Evolutionary conservation across 1,284 basidiomycete genomes (phyloP).

Genomic region (Flammula alnicola): DNA sequence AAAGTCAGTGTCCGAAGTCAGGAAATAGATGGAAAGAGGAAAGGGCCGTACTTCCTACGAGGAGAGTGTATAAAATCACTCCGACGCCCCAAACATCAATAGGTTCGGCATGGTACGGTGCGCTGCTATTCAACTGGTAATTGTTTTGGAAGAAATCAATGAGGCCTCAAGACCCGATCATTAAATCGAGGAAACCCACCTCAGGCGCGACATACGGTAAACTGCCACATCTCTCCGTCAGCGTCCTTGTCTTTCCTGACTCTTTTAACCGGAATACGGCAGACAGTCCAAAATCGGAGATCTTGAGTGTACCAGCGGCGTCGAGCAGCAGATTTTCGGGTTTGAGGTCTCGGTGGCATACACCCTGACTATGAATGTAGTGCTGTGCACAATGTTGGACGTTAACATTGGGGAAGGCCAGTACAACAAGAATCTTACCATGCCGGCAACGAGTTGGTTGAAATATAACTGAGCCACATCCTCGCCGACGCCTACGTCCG

Average conservation of each 20-base stretch:
- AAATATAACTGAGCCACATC: constrained; percentile 94
- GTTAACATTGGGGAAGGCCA: not conserved
- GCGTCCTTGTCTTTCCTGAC: constrained; percentile 67
- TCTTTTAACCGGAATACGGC: constrained; percentile 92
- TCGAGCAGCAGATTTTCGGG: constrained; percentile 93
- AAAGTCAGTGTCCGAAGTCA: not conserved
- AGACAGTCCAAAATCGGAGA: constrained; percentile 95
- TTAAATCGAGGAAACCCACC: constrained; percentile 45
- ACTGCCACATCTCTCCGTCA: constrained; percentile 90
- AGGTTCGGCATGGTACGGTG: constrained; percentile 86
- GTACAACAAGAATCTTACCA: constrained; percentile 47
- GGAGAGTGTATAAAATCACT: constrained; percentile 92
- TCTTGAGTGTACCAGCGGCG: constrained; percentile 81
- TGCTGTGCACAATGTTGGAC: constrained; percentile 48
- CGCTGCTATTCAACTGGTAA: constrained; percentile 51
- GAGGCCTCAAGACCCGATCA: not conserved
- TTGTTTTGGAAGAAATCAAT: not conserved
- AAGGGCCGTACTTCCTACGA: constrained; percentile 93
- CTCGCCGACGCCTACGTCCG: constrained; percentile 81
- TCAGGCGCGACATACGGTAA: constrained; percentile 96
- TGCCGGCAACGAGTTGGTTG: constrained; percentile 83
- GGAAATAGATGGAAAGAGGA: too few species aligned
- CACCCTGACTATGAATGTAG: constrained; percentile 88
- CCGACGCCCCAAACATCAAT: constrained; percentile 97
- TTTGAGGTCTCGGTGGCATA: constrained; percentile 96